Conservation (phyloP, 1,284 basidiomycete species). For the Phenoliferia sp. region DNA sequence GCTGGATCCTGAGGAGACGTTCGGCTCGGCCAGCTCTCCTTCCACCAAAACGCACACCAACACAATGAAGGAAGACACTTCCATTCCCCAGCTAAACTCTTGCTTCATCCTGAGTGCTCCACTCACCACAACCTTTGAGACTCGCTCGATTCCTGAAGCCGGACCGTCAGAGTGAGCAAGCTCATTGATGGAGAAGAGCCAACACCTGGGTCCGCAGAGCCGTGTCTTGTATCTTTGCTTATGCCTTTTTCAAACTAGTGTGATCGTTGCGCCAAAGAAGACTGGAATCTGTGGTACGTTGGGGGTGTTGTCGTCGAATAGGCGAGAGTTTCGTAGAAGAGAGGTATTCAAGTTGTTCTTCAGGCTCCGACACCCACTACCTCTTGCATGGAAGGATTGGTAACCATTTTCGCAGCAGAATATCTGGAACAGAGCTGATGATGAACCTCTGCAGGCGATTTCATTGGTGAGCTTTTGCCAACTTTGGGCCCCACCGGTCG, state of each 20-base stretch:
- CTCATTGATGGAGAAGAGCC: neutral
- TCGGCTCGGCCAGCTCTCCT: no score
- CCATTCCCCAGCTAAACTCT: neutral
- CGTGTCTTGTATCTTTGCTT: neutral
- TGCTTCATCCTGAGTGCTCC: neutral
- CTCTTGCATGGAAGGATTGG: constrained; percentile 67
- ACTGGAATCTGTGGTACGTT: constrained; percentile 74
- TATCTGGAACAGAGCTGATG: neutral
- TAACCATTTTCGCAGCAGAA: neutral
- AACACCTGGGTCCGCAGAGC: no score
- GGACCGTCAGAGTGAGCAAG: neutral
- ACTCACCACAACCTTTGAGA: neutral
- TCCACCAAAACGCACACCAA: neutral
- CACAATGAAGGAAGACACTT: neutral
- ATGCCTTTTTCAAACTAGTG: no score
- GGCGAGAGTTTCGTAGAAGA: neutral
- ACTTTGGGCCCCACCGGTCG: no score
- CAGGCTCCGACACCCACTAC: constrained; percentile 51
- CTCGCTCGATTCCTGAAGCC: neutral
- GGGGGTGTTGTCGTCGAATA: neutral
- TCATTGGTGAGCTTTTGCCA: no score
- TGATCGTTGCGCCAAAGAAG: constrained; percentile 86
- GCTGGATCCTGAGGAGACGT: no score
- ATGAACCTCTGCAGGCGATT: no score
- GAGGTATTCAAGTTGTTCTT: neutral